Base-by-base conservation (phyloP, 2,329 filamentous ascomycete species). In the Botrytis aclada region DNA sequence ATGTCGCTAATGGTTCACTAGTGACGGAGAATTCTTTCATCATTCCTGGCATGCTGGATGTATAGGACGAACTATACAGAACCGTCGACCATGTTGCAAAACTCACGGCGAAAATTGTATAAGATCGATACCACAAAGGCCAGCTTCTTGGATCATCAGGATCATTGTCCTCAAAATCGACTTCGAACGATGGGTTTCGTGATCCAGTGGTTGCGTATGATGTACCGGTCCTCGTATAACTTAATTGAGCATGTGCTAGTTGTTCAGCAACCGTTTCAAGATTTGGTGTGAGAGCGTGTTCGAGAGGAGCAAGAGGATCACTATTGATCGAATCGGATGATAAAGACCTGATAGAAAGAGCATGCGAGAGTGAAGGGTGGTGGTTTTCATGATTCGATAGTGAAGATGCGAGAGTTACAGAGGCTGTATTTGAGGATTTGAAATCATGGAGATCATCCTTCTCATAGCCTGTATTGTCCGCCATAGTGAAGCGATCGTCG, bases 31-130 rank as follows among this genome's bases (percentile, higher is more conserved):
- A 95, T 69, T 93, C 90, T 22, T 85, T 81, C 78, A 89, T 88
- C 81, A 97, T 88, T 0, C 92, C 90, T 0, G 88, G 86, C 47
- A 92, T 88, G 4, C 90, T 90, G 0, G 90, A 88, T 0, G 93
- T 94, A 80, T 96, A 97, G 69, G 88, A 90, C 0, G 93, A 96
- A 64, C 90, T 93, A 79, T 94, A 93, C 63, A 94, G 80, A 25
- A 94, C 90, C 74, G 75, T 85, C 80, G 74, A 81, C 81, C 81
- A 81, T 60, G 81, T 81, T 58, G 80, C 78, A 63, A 80, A 80
- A 77, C 82, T 79, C 2, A 84, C 79, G 8, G 79, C 78, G 1
- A 77, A 80, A n/a, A 83, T 80, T 16, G 80, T 81, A 39, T 80
- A 69, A 58, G 78, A 79, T 65, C 83, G 83, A 75, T 82, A 83